Conservation (phyloP, 768 basidiomycete genomes). For the Baorangia bicolor region DNA sequence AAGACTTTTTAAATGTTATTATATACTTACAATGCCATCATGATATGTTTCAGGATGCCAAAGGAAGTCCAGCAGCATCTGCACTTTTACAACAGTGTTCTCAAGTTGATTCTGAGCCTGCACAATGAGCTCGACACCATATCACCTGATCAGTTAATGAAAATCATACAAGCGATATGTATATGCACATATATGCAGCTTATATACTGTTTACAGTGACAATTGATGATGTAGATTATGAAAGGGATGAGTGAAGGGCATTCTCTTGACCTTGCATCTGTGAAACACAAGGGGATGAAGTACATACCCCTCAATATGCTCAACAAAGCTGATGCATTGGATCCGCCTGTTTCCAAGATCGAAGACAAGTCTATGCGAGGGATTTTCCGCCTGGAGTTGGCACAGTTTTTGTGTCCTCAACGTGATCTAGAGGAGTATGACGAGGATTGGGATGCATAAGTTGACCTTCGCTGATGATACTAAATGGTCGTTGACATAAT, state of each 20-base stretch:
- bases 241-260: background rate
- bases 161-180: background rate
- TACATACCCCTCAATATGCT: background rate
- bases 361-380: constrained; percentile 2
- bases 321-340: background rate
- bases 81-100: too few species aligned
- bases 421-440: background rate
- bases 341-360: background rate
- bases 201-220: background rate
- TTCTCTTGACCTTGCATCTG: background rate
- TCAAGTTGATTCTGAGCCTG: background rate
- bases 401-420: background rate
- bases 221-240: background rate
- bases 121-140: background rate
- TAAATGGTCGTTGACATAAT: background rate
- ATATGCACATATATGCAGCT: background rate
- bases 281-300: background rate
- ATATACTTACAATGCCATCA: too few species aligned
- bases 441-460: background rate
- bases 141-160: background rate
- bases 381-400: background rate
- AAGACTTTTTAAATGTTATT: too few species aligned
- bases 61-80: too few species aligned
- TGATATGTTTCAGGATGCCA: too few species aligned
- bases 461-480: background rate